Evolutionary conservation across 2,329 filamentous ascomycete genomes (phyloP), one percentile per base, ranked within the genome.

Genomic region (Beauveria australis): DNA sequence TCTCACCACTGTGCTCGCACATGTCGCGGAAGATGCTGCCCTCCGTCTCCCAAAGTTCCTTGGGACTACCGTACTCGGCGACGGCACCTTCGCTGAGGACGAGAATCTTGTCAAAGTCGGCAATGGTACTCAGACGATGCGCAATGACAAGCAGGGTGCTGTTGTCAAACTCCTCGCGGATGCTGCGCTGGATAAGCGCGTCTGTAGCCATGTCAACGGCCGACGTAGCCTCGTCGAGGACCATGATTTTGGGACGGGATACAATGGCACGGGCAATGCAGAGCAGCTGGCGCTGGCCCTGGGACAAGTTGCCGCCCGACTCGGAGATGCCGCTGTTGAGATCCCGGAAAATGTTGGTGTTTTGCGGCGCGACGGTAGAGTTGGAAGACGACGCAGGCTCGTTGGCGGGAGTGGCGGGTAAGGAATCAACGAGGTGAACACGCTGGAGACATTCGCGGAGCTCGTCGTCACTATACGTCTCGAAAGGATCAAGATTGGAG

Each of bases 121-220:
- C 87, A 73, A 92, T 89, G 0, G 89, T 91, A 70, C 86, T 89
- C 54, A 92, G 76, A 2, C 89, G 81, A 68, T 92, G 89, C 1
- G 89, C 89, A 69, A 92, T 91, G 19, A 91, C 88, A 19, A 92
- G 73, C 30, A 91, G 75, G 1, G 88, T 91, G 46, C 81, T 82
- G 63, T 83, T 83, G 0, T 79, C 83, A 64, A 91, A 91, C 69
- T 90, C 87, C 67, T 88, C 84, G 24, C 88, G 80, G 66, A 92
- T 91, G 55, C 80, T 85, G 6, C 85, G 81, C 74, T 92, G 89
- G 67, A 92, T 92, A 28, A 90, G 79, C 1, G 80, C 76, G 69
- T 92, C 89, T 0, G 89, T 92, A 46, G 81, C 78, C 86, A 91
- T 90, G 71, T 92, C 89, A 2, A 92, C 88, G 0, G 89, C 88